Evolutionary conservation across 495 filamentous ascomycete genomes (phyloP).

Genomic region (Ascobolus immersus): DNA sequence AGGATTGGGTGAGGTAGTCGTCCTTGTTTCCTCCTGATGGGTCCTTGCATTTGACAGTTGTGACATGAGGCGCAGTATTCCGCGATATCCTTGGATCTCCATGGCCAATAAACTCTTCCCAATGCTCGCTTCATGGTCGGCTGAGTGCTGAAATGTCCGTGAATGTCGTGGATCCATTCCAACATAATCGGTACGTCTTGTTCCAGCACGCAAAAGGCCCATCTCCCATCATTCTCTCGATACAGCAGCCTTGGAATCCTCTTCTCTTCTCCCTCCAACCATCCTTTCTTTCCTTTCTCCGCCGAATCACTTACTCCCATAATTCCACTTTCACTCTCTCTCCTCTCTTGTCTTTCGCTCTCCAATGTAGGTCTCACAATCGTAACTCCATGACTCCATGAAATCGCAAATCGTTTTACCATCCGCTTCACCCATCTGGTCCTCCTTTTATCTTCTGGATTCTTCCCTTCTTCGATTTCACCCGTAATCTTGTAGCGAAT

Average conservation of each 20-base stretch:
- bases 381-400: too few species aligned
- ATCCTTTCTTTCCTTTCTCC: too few species aligned
- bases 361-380: too few species aligned
- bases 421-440: not conserved
- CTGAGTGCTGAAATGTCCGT: not conserved
- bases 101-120: not conserved
- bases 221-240: not conserved
- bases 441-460: not conserved
- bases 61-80: not conserved
- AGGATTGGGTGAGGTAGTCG: not conserved
- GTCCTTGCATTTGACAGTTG: conserved; percentile 2
- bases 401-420: too few species aligned
- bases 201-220: not conserved
- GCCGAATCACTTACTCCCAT: too few species aligned
- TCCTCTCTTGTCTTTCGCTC: too few species aligned
- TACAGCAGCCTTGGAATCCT: too few species aligned
- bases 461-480: too few species aligned
- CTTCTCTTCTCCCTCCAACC: too few species aligned
- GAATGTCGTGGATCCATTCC: not conserved
- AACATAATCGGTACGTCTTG: not conserved
- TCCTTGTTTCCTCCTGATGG: not conserved
- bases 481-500: not conserved
- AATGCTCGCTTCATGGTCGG: not conserved
- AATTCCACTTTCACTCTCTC: too few species aligned
- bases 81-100: not conserved